These are phyloP conservation scores for Cytospora chrysosperma DNA, from an alignment of 2,329 filamentous ascomycete genomes.

Conservation along the genomic window DNA sequence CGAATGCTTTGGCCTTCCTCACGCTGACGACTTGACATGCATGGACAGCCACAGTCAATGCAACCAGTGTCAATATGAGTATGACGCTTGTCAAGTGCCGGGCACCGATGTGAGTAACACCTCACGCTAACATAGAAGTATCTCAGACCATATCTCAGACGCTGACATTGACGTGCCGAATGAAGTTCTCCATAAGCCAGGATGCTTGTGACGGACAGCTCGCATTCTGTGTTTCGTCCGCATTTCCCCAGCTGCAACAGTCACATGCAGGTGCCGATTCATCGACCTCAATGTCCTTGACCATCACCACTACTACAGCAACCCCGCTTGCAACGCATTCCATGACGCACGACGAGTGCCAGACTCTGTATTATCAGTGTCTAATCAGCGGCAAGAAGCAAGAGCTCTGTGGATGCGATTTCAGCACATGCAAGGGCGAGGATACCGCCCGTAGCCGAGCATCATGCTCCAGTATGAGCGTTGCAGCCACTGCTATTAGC, in stretches of 20 bases:
- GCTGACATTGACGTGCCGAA: neutral
- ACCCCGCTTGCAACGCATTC: neutral
- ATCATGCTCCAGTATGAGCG: neutral
- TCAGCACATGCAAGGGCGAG: slow-evolving; percentile 10
- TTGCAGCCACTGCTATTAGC: neutral
- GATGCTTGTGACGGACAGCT: slow-evolving; percentile 5
- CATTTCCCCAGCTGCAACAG: neutral
- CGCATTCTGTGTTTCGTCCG: neutral
- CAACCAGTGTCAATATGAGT: slow-evolving; percentile 10
- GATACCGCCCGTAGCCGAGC: neutral
- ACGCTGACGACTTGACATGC: slow-evolving; percentile 2
- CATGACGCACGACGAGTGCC: neutral
- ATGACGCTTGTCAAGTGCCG: slow-evolving; percentile 1
- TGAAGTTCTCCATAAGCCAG: slow-evolving; percentile 2
- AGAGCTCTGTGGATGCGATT: slow-evolving; percentile 9
- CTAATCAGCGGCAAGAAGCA: neutral
- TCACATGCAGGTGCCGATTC: no score
- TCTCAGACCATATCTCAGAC: neutral
- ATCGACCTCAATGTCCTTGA: no score
- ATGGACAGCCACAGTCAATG: neutral
- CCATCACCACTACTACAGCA: neutral
- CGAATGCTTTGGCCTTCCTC: neutral
- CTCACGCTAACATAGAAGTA: neutral
- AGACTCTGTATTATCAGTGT: neutral
- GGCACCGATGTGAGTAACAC: slow-evolving; percentile 1